A percentile compares a stretch with the other conserved stretches of the same genome.
phyloP scores from a whole-genome alignment of 495 filamentous ascomycete species.

The Aspergillus asperescens region DNA sequence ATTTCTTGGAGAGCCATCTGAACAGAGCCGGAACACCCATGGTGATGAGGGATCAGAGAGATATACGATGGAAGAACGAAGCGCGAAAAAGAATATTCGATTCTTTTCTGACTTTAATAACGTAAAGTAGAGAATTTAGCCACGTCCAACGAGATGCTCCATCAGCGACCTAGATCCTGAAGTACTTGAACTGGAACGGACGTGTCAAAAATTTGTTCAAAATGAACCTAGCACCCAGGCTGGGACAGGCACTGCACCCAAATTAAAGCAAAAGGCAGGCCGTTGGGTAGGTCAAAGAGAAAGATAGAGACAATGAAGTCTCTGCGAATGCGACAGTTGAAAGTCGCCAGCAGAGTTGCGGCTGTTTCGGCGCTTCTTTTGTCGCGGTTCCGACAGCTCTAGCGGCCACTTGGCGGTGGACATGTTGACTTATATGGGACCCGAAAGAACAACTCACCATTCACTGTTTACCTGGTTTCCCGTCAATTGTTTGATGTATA shows the following conservation, averaged over 20 bases:
- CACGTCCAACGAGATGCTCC: constrained; percentile 10
- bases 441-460: constrained; percentile 19
- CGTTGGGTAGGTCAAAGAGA: constrained; percentile 3
- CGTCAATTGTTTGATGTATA: constrained; percentile 26
- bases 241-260: constrained; percentile 4
- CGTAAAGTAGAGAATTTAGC: constrained; percentile 7
- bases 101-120: constrained; percentile 5
- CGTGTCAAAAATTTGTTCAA: background rate
- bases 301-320: constrained; percentile 13
- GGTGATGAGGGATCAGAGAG: constrained; percentile 26
- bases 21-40: constrained; percentile 97
- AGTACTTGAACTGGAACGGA: background rate
- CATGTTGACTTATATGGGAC: background rate
- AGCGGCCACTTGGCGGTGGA: constrained; percentile 20
- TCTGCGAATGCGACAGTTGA: constrained; percentile 19
- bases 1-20: constrained; percentile 90
- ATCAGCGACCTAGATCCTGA: constrained; percentile 10
- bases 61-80: background rate
- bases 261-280: constrained; percentile 3
- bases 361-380: constrained; percentile 22
- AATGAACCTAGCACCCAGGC: background rate
- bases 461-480: constrained; percentile 5
- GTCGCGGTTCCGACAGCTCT: constrained; percentile 23
- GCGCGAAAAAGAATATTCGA: constrained; percentile 3
- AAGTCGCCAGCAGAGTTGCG: constrained; percentile 6